phyloP scores from a whole-genome alignment of 495 filamentous ascomycete species.

The Aspergillus funiculosus region DNA sequence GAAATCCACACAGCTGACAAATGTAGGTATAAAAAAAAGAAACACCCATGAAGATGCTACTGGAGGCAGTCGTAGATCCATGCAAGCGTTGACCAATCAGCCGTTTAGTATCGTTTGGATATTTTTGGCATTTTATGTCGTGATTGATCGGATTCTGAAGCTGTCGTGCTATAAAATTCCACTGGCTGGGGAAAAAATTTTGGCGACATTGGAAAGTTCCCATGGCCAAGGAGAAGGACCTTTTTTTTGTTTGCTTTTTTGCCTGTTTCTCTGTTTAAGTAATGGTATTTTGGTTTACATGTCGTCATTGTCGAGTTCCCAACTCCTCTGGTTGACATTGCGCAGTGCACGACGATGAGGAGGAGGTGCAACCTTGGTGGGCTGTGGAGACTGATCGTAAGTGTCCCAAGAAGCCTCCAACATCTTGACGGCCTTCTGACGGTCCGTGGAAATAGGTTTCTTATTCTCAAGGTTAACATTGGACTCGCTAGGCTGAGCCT shows the following conservation, averaged over 20 bases:
- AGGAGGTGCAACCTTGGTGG: constrained; percentile 19
- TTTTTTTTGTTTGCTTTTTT: neutral
- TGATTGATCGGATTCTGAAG: too few species aligned
- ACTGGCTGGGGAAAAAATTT: neutral
- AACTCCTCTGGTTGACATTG: constrained; percentile 20
- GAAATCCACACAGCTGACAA: constrained; percentile 18
- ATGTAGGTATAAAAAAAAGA: constrained; percentile 15
- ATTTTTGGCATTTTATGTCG: neutral
- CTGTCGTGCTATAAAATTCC: neutral
- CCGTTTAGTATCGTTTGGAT: constrained; percentile 12
- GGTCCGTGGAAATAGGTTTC: constrained; percentile 44
- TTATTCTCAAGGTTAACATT: constrained; percentile 44
- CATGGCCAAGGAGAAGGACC: too few species aligned
- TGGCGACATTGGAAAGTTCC: neutral
- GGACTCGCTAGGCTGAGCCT: constrained; percentile 40
- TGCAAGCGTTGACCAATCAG: constrained; percentile 17
- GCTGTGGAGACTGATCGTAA: constrained; percentile 56
- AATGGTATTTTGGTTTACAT: neutral
- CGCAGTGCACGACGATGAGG: constrained; percentile 18
- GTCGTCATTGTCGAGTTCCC: constrained; percentile 13
- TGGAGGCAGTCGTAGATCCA: constrained; percentile 12
- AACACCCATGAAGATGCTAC: constrained; percentile 14
- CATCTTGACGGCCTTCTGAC: constrained; percentile 46
- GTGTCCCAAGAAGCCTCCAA: constrained; percentile 61
- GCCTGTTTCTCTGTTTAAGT: neutral